phyloP scores from a whole-genome alignment of 148 eudicot genomes.

The Chenopodium quinoa region DNA sequence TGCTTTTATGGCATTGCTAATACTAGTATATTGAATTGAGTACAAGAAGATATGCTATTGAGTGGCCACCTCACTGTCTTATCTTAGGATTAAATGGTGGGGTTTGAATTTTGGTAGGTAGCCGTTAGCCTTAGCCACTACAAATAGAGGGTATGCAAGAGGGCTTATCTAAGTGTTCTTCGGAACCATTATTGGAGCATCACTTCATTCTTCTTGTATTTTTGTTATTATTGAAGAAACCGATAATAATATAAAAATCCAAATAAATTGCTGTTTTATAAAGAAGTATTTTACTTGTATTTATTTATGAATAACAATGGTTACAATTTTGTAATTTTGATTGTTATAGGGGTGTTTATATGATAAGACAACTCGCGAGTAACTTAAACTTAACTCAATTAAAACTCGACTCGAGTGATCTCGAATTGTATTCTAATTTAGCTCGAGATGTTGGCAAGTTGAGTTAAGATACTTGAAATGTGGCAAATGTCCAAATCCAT shows the following conservation, averaged over 20 bases:
- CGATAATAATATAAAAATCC: not conserved
- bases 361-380: no score
- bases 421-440: no score
- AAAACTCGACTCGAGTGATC: no score
- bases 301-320: no score
- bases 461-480: no score
- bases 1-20: not conserved
- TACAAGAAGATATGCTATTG: not conserved
- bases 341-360: no score
- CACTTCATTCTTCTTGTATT: not conserved
- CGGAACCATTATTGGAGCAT: not conserved
- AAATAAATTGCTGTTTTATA: no score
- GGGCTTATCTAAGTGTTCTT: constrained; percentile 10
- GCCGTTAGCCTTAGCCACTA: not conserved
- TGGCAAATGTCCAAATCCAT: no score
- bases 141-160: not conserved
- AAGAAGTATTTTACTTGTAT: no score
- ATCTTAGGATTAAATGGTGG: constrained; percentile 19
- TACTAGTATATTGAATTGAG: not conserved
- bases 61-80: constrained; percentile 12
- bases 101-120: constrained; percentile 8
- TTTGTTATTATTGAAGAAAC: not conserved
- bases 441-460: no score
- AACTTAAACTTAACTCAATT: no score
- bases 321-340: no score